Conservation (phyloP, 305 asterid genomes). For the Fraxinus sp. region DNA sequence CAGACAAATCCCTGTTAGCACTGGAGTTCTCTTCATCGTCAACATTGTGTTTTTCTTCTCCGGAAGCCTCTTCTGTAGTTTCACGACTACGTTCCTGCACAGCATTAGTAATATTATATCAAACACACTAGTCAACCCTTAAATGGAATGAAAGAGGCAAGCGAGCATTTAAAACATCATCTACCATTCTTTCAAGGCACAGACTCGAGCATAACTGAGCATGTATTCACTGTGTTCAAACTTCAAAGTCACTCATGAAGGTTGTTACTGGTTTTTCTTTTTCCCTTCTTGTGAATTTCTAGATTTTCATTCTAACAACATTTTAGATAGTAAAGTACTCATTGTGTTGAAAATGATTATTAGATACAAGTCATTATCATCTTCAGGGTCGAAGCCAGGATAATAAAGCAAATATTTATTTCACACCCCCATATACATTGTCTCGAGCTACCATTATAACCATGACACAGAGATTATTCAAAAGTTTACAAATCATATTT, state of each 20-base stretch:
- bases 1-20: slow-evolving; percentile 27
- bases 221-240: not conserved
- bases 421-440: not conserved
- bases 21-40: slow-evolving; percentile 23
- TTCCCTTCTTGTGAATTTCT: not conserved
- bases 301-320: not conserved
- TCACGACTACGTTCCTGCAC: slow-evolving; percentile 48
- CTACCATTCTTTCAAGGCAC: not conserved
- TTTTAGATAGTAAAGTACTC: not conserved
- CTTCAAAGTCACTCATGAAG: not conserved
- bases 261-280: not conserved
- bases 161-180: not conserved
- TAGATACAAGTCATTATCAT: not conserved
- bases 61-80: slow-evolving; percentile 38
- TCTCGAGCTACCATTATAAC: not conserved
- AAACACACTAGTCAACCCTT: slow-evolving; percentile 12
- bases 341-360: not conserved
- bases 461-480: not conserved
- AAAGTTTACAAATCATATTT: not conserved
- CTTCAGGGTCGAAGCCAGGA: not conserved
- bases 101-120: not conserved
- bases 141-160: not conserved
- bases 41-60: slow-evolving; percentile 32
- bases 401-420: not conserved
- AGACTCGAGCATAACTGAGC: not conserved